Evolutionary conservation across 1,139 yeast species (phyloP), one percentile per base, ranked within the genome.

Genomic region (Protomyces inouyei): DNA sequence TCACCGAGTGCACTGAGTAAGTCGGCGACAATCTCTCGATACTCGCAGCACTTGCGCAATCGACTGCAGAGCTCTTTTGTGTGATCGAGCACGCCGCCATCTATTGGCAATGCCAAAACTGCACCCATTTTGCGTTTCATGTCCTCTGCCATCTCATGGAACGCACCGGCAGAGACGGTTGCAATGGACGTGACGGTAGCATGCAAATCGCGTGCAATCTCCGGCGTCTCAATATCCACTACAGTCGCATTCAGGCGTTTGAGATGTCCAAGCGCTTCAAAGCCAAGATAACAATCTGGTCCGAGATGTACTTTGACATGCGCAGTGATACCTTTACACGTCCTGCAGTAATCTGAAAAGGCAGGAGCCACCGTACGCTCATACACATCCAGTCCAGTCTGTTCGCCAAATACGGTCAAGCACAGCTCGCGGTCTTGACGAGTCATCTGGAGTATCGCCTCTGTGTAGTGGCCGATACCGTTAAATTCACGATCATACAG

Each of bases 391-490:
- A 46, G 36, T 9, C 56, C 54, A 25, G 45, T 43, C 2, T 16
- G 32, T 25, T 65, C 65, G 5, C 63, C 65, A 45, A 65, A 65
- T 35, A 65, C 36, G 14, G 36, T 40, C 12, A 36, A 18, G 35
- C 60, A 48, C 25, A 65, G 52, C 23, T 45, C 46, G 16, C 53
- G 25, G 45, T 65, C 67, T 12, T 53, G 25, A 36, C 55, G 60
- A 14, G 61, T 37, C 67, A 65, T 65, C 2, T 55, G 55, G 9
- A 56, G 18, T 9, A 65, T n/a, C 8, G 67, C 67, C 40, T 55
- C 63, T 5, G 65, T 65, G 43, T 65, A 65, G 43, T 57, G 57
- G 14, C 59, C 59, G 38, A 65, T 59, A n/a, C 67, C 67, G 45
- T 65, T 65, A 48, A 43, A 55, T 25, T 53, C 65, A 55, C 46